These are phyloP conservation scores for Mycena kentingensis DNA, from an alignment of 768 basidiomycete species.

Conservation along the genomic window DNA sequence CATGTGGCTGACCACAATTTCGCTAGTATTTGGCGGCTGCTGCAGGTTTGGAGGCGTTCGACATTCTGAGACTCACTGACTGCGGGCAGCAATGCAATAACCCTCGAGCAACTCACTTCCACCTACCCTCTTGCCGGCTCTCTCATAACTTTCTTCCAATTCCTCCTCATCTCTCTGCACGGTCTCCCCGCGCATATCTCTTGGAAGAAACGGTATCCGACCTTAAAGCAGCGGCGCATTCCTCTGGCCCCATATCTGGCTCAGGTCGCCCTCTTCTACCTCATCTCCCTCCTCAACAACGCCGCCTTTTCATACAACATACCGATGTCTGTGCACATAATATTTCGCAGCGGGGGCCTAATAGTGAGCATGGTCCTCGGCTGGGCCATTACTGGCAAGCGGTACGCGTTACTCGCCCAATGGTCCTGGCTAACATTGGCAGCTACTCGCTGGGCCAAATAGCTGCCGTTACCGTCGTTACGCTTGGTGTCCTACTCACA, in stretches of 20 bases:
- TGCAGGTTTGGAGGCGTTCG: conserved; percentile 56
- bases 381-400: conserved; percentile 63
- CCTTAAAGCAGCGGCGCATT: conserved; percentile 62
- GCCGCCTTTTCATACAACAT: conserved; percentile 85
- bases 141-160: conserved; percentile 87
- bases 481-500: conserved; percentile 74
- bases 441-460: conserved; percentile 70
- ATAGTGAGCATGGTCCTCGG: conserved; percentile 84
- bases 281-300: conserved; percentile 84
- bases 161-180: conserved; percentile 71
- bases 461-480: conserved; percentile 77
- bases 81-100: conserved; percentile 69
- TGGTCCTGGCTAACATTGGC: conserved; percentile 1
- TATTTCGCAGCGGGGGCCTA: conserved; percentile 88
- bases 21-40: conserved; percentile 87
- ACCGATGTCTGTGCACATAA: conserved; percentile 92
- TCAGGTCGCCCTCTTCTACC: conserved; percentile 82
- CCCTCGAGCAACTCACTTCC: conserved; percentile 72
- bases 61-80: background rate
- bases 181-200: conserved; percentile 66
- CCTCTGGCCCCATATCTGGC: conserved; percentile 72
- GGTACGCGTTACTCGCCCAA: conserved; percentile 40
- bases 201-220: conserved; percentile 53
- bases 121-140: conserved; percentile 72
- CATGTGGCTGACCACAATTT: conserved; percentile 71